Evolutionary conservation across 2,329 filamentous ascomycete species (phyloP), one percentile per base, ranked within the genome.

Genomic region (Exophiala spinifera): DNA sequence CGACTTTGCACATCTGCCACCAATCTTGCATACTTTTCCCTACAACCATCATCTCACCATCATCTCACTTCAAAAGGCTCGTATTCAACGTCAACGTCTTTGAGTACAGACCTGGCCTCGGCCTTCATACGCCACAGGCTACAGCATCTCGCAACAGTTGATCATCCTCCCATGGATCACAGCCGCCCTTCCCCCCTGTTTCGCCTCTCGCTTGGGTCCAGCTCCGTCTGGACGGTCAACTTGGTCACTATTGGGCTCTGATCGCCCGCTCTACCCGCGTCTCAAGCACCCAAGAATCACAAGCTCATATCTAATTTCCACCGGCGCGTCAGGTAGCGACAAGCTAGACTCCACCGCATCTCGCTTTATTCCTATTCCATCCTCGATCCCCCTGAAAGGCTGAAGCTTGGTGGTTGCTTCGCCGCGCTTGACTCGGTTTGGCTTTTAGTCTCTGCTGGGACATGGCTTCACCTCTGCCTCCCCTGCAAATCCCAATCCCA

Each of bases 221-320:
- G n/a, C 21, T 44, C 42, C 42, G 42, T 25, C 28, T 28, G 42
- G 42, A 44, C 21, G 14, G 10, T 44, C 42, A 15, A 14, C 42
- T 47, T 43, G 39, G 31, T 23, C n/a, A 46, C 28, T n/a, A 46
- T 46, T 50, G 46, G n/a, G 51, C 39, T 37, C 51, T 19, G 40
- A 47, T 44, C 44, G 37, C 23, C 36, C 23, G 17, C 31, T 39
- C 17, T 39, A 15, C 36, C 49, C 17, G 2, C 17, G 2, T 6
- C 15, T 13, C 34, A 40, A 45, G 48, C 47, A 46, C 44, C 44
- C 53, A 31, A 31, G 28, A 56, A 50, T 46, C 37, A 44, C 15
- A 53, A 44, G 39, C 46, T 34, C 25, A n/a, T 19, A 15, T 53
- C 33, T 46, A 57, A 57, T 57, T 57, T 57, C 55, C 55, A 57